Evolutionary conservation across 768 basidiomycete species (phyloP), one percentile per base, ranked within the genome.

Genomic region (Pleurotus platypus): DNA sequence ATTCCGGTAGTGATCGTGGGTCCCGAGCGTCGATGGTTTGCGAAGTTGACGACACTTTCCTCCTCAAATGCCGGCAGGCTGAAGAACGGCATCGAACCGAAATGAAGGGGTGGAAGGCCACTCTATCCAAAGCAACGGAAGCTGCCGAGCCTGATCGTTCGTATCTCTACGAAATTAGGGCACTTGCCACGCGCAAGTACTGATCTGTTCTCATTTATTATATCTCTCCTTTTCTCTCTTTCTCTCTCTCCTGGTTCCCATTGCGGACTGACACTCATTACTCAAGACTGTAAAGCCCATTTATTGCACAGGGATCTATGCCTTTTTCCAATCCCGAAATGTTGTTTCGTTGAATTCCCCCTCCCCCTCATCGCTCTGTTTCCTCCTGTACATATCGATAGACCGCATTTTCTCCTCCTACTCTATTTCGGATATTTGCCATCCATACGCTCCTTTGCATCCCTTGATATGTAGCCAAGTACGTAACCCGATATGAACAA

Each of bases 171-270:
- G 91, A 93, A 70, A 92, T 94, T 59, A 84, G 91, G 61, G 88
- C 87, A 22, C 81, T 94, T 57, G 91, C 91, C 13, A 92, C 89
- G n/a, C 83, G 90, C 69, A 86, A 85, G 69, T 92, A 92, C 71
- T 89, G 66, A 82, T 62, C 30, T 35, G 30, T 35, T 35, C 11
- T 11, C 30, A 35, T 35, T 57, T 35, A 11, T 26, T 7, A 11
- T 60, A 56, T 46, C 42, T 57, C 58, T 48, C 43, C 49, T 35
- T 27, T 56, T 57, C 62, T 60, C 45, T 38, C 57, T 59, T 51
- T 55, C 54, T 64, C 55, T 57, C 57, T 49, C 48, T 58, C 38
- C 63, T 58, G 54, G 60, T 24, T 49, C 54, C 37, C 22, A 24
- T 26, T 30, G 51, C 37, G 49, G 49, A 50, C 49, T 40, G 39